A percentile compares a stretch with the other conserved stretches of the same genome.
phyloP scores from a whole-genome alignment of 768 basidiomycete species.

The Boletus barrowsii region DNA sequence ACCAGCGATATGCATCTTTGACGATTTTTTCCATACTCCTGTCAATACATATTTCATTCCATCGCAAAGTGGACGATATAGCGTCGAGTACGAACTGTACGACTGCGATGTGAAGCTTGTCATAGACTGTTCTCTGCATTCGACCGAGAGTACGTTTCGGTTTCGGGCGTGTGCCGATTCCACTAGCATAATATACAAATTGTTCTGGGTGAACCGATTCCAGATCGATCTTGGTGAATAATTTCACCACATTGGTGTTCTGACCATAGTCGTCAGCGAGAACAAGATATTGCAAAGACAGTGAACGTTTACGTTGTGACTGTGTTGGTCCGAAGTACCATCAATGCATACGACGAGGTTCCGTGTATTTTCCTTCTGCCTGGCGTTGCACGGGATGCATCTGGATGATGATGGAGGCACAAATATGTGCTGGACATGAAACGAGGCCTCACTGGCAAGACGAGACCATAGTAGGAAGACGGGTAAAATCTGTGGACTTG shows the following conservation, averaged over 20 bases:
- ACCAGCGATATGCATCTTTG: slow-evolving; percentile 2
- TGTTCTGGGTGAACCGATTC: slow-evolving; percentile 9
- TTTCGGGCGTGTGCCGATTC: slow-evolving; percentile 30
- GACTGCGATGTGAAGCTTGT: neutral
- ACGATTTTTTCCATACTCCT: slow-evolving; percentile 1
- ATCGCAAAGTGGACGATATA: neutral
- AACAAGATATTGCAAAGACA: neutral
- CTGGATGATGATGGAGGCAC: neutral
- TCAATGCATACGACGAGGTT: slow-evolving; percentile 29
- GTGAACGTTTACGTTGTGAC: slow-evolving; percentile 38
- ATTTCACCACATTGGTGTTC: slow-evolving; percentile 36
- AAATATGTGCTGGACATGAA: too few species aligned
- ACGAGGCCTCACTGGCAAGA: too few species aligned
- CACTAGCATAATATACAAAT: slow-evolving; percentile 34
- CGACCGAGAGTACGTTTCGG: neutral
- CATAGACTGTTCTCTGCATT: neutral
- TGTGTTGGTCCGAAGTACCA: slow-evolving; percentile 14
- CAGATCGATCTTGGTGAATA: slow-evolving; percentile 26
- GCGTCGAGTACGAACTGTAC: neutral
- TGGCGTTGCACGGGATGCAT: neutral
- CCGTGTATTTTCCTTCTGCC: slow-evolving; percentile 16
- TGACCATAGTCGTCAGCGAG: neutral
- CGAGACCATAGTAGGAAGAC: too few species aligned
- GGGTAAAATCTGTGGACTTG: too few species aligned
- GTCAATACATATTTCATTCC: neutral